These are phyloP conservation scores for Hysterium pulicare DNA, from an alignment of 2,329 filamentous ascomycete species.

Conservation along the genomic window DNA sequence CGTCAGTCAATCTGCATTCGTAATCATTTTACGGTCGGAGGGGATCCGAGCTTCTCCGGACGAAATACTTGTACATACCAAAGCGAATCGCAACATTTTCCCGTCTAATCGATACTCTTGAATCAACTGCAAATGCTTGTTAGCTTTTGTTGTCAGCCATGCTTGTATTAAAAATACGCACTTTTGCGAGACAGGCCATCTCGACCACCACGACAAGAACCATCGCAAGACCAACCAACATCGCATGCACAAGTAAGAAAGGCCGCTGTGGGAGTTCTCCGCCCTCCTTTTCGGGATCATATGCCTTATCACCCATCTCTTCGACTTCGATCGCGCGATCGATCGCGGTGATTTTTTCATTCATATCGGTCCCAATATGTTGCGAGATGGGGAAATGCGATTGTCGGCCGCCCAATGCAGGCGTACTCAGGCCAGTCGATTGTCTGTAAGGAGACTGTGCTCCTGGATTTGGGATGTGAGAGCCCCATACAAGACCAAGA, in stretches of 20 bases:
- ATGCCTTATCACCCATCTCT: conserved; percentile 21
- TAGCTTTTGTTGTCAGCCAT: neutral
- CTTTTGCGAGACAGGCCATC: conserved; percentile 28
- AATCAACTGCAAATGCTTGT: conserved; percentile 34
- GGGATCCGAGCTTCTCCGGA: too few species aligned
- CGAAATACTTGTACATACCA: conserved; percentile 32
- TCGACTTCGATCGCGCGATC: conserved; percentile 23
- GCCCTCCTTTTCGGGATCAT: conserved; percentile 21
- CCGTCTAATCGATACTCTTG: conserved; percentile 40
- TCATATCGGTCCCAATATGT: conserved; percentile 16
- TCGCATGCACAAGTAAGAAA: conserved; percentile 22
- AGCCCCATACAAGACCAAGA: conserved; percentile 22
- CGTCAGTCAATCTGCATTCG: conserved; percentile 14
- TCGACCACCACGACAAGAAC: conserved; percentile 27
- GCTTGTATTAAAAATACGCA: conserved; percentile 3
- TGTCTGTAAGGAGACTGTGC: conserved; percentile 9
- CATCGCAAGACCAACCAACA: conserved; percentile 24
- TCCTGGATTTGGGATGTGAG: conserved; percentile 17
- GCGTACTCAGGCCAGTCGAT: conserved; percentile 8
- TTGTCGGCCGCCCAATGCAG: conserved; percentile 5
- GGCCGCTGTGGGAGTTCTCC: conserved; percentile 18
- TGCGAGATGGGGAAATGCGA: conserved; percentile 22
- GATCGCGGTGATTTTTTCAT: conserved; percentile 24
- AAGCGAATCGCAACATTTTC: conserved; percentile 38
- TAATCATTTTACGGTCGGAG: too few species aligned